A percentile compares a stretch with the other conserved stretches of the same genome.
Conservation (phyloP, 805 yeast species). For the Yamadazyma kitorensis region DNA sequence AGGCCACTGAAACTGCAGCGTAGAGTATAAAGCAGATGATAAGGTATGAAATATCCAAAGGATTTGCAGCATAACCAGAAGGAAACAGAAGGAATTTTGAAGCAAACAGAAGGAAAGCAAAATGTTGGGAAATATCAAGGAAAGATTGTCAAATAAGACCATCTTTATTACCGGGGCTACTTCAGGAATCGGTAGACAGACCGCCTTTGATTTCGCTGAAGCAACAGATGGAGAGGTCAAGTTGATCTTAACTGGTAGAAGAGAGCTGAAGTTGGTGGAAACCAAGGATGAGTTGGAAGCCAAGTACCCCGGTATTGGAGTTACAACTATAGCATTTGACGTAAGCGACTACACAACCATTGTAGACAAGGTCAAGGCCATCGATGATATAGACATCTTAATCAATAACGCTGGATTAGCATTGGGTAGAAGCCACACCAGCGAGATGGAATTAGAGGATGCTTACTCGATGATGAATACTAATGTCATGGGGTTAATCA, state of each 20-base stretch:
- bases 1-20: no score
- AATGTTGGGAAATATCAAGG: neutral
- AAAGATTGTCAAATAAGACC: neutral
- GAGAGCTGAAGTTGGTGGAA: no score
- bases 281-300: no score
- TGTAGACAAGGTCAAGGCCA: neutral
- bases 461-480: conserved; percentile 33
- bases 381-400: conserved; percentile 31
- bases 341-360: no score
- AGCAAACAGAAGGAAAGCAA: no score
- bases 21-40: no score
- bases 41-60: no score
- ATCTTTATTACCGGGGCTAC: conserved; percentile 53
- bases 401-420: conserved; percentile 40
- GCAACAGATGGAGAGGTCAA: neutral
- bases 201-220: conserved; percentile 38
- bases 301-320: no score
- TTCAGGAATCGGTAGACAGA: conserved; percentile 45
- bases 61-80: no score
- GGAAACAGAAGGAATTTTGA: no score
- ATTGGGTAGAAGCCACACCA: conserved; percentile 28
- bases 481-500: conserved; percentile 32
- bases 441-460: conserved; percentile 26
- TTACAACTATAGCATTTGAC: no score
- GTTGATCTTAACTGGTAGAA: no score